A percentile compares a stretch with the other conserved stretches of the same genome.
These are phyloP conservation scores for Salisapilia sapeloensis DNA, from an alignment of 352 stramenopile species.

Conservation along the genomic window DNA sequence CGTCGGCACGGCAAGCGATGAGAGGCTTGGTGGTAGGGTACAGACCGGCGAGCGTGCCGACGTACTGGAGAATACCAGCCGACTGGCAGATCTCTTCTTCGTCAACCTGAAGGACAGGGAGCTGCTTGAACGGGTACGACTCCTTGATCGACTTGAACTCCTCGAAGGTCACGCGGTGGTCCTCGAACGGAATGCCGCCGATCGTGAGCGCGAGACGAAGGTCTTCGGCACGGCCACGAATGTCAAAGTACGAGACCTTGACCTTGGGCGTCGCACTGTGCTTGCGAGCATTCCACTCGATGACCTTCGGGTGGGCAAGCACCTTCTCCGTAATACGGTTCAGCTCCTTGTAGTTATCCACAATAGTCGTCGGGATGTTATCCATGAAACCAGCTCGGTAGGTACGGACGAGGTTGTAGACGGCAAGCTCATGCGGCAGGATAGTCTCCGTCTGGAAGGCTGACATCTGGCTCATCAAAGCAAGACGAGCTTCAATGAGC, in stretches of 20 bases:
- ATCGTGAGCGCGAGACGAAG: slow-evolving; percentile 29
- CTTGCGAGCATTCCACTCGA: slow-evolving; percentile 13
- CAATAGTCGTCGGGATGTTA: slow-evolving; percentile 12
- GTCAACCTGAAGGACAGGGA: slow-evolving; percentile 25
- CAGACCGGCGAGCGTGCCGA: slow-evolving; percentile 20
- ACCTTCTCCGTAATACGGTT: slow-evolving; percentile 7
- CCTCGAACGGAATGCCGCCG: slow-evolving; percentile 23
- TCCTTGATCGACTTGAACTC: slow-evolving; percentile 13
- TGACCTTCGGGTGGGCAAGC: slow-evolving; percentile 10
- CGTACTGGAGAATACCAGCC: slow-evolving; percentile 36
- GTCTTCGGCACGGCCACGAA: slow-evolving; percentile 23
- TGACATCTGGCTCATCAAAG: slow-evolving; percentile 7
- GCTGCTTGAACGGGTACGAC: slow-evolving; percentile 17
- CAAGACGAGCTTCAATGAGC: slow-evolving; percentile 11
- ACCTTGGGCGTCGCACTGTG: slow-evolving; percentile 7
- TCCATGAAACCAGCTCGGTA: slow-evolving; percentile 11
- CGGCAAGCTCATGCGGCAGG: slow-evolving; percentile 12
- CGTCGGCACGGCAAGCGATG: slow-evolving; percentile 14
- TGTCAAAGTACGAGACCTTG: slow-evolving; percentile 40
- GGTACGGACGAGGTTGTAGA: slow-evolving; percentile 8
- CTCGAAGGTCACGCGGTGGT: slow-evolving; percentile 19
- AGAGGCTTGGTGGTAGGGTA: slow-evolving; percentile 16
- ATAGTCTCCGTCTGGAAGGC: slow-evolving; percentile 6
- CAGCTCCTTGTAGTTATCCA: slow-evolving; percentile 6
- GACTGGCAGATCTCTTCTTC: slow-evolving; percentile 22